phyloP scores from a whole-genome alignment of 768 basidiomycete species.

The Polyporus arcularius region DNA sequence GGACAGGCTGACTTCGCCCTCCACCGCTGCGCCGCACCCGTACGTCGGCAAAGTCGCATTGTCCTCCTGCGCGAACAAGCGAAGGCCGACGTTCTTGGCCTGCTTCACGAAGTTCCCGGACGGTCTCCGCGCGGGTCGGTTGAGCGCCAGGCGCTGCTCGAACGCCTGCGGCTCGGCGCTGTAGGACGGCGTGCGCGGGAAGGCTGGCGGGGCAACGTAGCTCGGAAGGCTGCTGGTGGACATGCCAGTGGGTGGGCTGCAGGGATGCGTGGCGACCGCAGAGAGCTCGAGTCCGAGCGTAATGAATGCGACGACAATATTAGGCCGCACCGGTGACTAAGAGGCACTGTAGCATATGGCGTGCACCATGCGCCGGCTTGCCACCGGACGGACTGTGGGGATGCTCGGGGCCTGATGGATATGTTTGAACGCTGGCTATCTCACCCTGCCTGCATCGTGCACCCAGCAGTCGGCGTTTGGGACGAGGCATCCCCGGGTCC shows the following conservation, averaged over 20 bases:
- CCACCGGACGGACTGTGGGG: conserved; percentile 12
- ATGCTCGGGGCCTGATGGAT: conserved; percentile 14
- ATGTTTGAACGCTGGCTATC: conserved; percentile 6
- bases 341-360: conserved; percentile 15
- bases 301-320: neutral
- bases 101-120: conserved; percentile 59
- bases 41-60: conserved; percentile 57
- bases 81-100: conserved; percentile 52
- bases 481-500: too few relatives aligned
- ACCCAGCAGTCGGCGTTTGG: neutral
- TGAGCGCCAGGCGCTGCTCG: conserved; percentile 55
- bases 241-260: conserved; percentile 40
- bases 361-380: conserved; percentile 15
- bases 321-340: conserved; percentile 8
- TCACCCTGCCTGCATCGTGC: conserved; percentile 4
- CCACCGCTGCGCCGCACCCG: conserved; percentile 49
- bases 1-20: conserved; percentile 55
- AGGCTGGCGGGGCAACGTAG: conserved; percentile 40
- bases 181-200: conserved; percentile 50
- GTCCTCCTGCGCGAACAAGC: conserved; percentile 54
- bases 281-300: neutral
- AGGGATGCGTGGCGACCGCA: neutral
- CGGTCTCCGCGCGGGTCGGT: conserved; percentile 35
- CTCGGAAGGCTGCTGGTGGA: conserved; percentile 55
- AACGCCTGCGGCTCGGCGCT: conserved; percentile 52